Evolutionary conservation across 1,284 basidiomycete genomes (phyloP), one percentile per base, ranked within the genome.

Genomic region (Puccinia polysora): DNA sequence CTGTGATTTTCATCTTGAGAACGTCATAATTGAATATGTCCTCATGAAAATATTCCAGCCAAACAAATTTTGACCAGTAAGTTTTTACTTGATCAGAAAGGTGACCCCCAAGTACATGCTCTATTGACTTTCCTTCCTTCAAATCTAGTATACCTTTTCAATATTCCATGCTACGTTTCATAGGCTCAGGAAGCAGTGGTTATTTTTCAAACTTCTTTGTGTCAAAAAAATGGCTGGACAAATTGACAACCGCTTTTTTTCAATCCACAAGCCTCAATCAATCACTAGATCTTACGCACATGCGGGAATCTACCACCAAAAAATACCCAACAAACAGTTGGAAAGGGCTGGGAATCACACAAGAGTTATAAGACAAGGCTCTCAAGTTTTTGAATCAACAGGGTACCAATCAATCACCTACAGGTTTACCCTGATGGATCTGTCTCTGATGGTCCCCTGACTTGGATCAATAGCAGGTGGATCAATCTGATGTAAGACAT

Each of bases 221-320:
- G n/a, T n/a, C n/a, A n/a, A n/a, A n/a, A n/a, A n/a, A n/a, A n/a
- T n/a, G n/a, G n/a, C n/a, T n/a, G n/a, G n/a, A n/a, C n/a, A n/a
- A n/a, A n/a, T n/a, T n/a, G n/a, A n/a, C n/a, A 97, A 96, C 77
- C 98, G 96, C 78, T 79, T 98, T 14, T 97, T 97, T 82, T 97
- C 93, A 78, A 80, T 98, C 75, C 95, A 98, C 80, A 91, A 89
- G 79, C 95, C 95, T 6, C 95, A 98, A 81, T 95, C 90, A 79
- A 91, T 98, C 60, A 2, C 84, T 90, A 74, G 34, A 4, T 64
- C 40, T 32, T 47, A 93, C 90, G 2, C 90, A 87, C 10, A 45
- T 45, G 10, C n/a, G n/a, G 40, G 40, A 45, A 10, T 45, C 55
- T 6, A 50, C 18, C 30, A 2, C 34, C 38, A 30, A 20, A 36